Evolutionary conservation across 2,329 filamentous ascomycete species (phyloP).

Genomic region (Parastagonospora avenae): DNA sequence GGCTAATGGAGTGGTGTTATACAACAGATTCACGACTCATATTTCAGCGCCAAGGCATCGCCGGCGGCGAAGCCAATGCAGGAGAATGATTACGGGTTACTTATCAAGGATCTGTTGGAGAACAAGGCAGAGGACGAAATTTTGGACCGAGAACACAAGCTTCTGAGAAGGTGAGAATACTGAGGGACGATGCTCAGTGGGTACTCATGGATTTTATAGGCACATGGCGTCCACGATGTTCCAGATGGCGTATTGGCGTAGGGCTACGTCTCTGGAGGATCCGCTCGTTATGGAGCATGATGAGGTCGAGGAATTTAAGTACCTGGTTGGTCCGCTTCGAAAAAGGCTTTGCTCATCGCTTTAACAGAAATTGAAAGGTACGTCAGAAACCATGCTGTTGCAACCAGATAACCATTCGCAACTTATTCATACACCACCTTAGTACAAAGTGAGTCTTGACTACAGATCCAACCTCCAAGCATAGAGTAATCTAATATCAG

Average conservation of each 20-base stretch:
- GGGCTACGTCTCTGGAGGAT: constrained; percentile 8
- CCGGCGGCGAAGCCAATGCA: constrained; percentile 9
- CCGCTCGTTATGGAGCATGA: constrained; percentile 9
- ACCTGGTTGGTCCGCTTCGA: constrained; percentile 6
- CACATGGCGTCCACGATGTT: constrained; percentile 11
- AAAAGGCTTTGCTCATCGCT: constrained; percentile 7
- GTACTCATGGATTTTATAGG: constrained; percentile 7
- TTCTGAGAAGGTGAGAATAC: constrained; percentile 8
- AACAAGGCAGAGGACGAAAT: constrained; percentile 7
- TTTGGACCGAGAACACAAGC: constrained; percentile 9
- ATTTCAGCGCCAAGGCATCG: constrained; percentile 9
- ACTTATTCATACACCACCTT: constrained; percentile 4
- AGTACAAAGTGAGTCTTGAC: constrained; percentile 9
- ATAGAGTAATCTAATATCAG: constrained; percentile 7
- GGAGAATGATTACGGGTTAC: constrained; percentile 5
- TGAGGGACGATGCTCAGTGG: constrained; percentile 3
- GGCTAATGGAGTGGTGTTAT: constrained; percentile 7
- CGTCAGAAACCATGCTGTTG: constrained; percentile 7
- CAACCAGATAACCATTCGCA: constrained; percentile 7
- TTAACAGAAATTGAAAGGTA: constrained; percentile 10
- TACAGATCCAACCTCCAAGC: constrained; percentile 3
- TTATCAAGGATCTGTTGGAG: constrained; percentile 9
- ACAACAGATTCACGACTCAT: constrained; percentile 8
- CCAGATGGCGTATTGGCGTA: constrained; percentile 8
- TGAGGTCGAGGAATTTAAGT: constrained; percentile 9